Conservation (phyloP, 2,329 filamentous ascomycete species). For the Aspergillus pseudotamarii region DNA sequence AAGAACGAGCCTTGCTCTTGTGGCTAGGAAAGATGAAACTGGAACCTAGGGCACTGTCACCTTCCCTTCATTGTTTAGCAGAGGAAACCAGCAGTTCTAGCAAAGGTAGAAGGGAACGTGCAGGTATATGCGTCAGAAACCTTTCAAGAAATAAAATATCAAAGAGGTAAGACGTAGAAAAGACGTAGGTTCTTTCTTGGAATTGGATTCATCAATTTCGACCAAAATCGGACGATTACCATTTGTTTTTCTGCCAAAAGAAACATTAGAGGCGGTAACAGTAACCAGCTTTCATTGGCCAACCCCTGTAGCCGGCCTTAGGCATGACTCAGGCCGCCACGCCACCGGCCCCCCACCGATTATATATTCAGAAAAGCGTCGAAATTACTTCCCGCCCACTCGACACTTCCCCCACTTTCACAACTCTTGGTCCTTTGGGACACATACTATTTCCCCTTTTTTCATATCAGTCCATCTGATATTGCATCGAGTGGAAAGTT, state of each 20-base stretch:
- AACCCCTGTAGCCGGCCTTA: conserved; percentile 25
- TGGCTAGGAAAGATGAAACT: neutral
- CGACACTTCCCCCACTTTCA: conserved; percentile 22
- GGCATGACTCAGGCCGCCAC: conserved; percentile 32
- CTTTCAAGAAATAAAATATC: neutral
- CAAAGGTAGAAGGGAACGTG: neutral
- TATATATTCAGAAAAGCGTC: conserved; percentile 20
- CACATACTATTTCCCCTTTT: conserved; percentile 12
- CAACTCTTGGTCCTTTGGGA: conserved; percentile 17
- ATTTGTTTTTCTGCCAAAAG: conserved; percentile 15
- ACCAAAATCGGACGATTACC: neutral
- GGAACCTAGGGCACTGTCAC: neutral
- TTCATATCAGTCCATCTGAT: conserved; percentile 14
- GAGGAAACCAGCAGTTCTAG: neutral
- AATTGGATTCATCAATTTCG: neutral
- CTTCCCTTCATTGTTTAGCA: neutral
- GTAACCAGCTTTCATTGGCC: conserved; percentile 10
- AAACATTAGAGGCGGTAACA: conserved; percentile 18
- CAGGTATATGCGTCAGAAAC: neutral
- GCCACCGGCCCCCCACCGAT: conserved; percentile 19
- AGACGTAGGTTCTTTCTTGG: neutral
- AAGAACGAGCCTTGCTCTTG: neutral
- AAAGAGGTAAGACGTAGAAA: neutral
- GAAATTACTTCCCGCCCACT: conserved; percentile 27
- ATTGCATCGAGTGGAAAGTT: conserved; percentile 17